phyloP scores from a whole-genome alignment of 1,284 basidiomycete species.

The Cerioporus squamosus region DNA sequence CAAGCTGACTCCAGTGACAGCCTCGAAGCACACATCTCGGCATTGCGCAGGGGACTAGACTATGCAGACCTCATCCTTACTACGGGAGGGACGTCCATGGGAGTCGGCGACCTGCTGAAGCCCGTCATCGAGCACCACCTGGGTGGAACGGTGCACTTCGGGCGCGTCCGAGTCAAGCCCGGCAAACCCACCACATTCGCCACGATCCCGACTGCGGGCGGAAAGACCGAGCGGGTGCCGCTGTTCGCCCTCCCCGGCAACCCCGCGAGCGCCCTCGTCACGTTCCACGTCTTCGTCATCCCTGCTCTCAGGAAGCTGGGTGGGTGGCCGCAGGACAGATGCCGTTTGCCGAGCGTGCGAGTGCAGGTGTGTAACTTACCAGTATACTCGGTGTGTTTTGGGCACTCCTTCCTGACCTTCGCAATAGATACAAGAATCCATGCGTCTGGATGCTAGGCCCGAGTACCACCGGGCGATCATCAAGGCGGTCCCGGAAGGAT shows the following conservation, averaged over 20 bases:
- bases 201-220: slow-evolving; percentile 54
- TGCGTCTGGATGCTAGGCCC: slow-evolving; percentile 74
- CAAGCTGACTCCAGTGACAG: slow-evolving; percentile 37
- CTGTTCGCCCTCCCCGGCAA: slow-evolving; percentile 89
- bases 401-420: neutral
- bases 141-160: slow-evolving; percentile 78
- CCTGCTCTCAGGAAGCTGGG: slow-evolving; percentile 78
- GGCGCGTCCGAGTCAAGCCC: slow-evolving; percentile 72
- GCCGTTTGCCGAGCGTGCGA: slow-evolving; percentile 64
- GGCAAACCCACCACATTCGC: slow-evolving; percentile 91
- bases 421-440: slow-evolving; percentile 55
- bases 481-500: slow-evolving; percentile 44
- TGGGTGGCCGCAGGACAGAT: slow-evolving; percentile 60
- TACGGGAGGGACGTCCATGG: slow-evolving; percentile 92
- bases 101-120: slow-evolving; percentile 84
- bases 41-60: slow-evolving; percentile 60
- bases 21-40: slow-evolving; percentile 61
- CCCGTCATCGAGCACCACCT: slow-evolving; percentile 85
- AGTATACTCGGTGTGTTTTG: neutral
- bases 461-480: slow-evolving; percentile 85
- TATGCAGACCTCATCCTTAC: slow-evolving; percentile 79
- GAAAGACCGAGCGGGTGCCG: slow-evolving; percentile 47
- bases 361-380: slow-evolving; percentile 66
- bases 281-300: slow-evolving; percentile 84
- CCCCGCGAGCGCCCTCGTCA: slow-evolving; percentile 88